Conservation (phyloP, 2,329 filamentous ascomycete species). For the Apiospora sp. region DNA sequence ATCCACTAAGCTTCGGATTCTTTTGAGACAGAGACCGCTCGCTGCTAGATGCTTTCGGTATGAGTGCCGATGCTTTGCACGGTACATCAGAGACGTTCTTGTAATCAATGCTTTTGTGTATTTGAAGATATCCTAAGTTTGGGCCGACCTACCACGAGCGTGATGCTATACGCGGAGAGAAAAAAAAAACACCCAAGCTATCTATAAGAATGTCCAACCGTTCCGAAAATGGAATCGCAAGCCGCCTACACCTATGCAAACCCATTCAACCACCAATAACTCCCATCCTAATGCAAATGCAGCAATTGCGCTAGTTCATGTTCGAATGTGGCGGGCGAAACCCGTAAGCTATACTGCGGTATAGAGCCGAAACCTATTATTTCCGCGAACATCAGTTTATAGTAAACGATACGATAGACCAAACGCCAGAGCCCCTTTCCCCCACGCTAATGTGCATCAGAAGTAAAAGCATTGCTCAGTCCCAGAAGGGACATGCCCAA, state of each 20-base stretch:
- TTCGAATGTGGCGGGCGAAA: neutral
- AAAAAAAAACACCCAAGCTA: neutral
- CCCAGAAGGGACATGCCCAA: conserved; percentile 88
- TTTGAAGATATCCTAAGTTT: neutral
- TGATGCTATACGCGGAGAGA: neutral
- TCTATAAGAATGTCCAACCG: neutral
- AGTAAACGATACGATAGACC: neutral
- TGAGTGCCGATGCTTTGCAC: neutral
- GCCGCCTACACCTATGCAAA: neutral
- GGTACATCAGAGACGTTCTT: neutral
- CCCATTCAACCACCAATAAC: neutral
- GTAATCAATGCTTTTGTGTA: neutral
- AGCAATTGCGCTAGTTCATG: neutral
- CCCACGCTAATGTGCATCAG: conserved; percentile 41
- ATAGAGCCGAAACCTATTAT: neutral
- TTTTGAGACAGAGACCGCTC: neutral
- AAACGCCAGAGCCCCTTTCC: neutral
- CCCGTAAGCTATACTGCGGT: neutral
- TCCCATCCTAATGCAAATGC: conserved; percentile 3
- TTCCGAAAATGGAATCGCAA: neutral
- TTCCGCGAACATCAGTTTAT: neutral
- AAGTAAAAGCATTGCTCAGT: conserved; percentile 83
- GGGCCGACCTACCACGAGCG: neutral
- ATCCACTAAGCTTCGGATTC: neutral
- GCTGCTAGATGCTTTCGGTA: neutral